Evolutionary conservation across 2,329 filamentous ascomycete genomes (phyloP).

Genomic region (Lachnellula hyalina): DNA sequence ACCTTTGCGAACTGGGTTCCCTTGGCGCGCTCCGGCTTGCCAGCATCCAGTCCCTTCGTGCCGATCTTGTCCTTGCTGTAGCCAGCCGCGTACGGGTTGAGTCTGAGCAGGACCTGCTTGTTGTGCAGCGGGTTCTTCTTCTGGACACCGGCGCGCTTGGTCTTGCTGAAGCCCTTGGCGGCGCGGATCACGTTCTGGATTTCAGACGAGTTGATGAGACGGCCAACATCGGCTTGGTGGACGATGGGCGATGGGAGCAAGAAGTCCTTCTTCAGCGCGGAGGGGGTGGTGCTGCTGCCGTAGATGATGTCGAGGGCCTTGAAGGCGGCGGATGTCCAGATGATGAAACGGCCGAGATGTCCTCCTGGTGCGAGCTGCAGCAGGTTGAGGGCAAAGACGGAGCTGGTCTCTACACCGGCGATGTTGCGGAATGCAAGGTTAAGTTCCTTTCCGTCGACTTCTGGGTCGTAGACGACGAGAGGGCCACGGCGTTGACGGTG

Average conservation of each 20-base stretch:
- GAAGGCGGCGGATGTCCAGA: slow-evolving; percentile 98
- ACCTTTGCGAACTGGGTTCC: slow-evolving; percentile 35
- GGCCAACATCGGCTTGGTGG: slow-evolving; percentile 88
- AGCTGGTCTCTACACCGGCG: slow-evolving; percentile 92
- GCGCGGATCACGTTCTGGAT: slow-evolving; percentile 92
- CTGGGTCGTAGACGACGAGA: slow-evolving; percentile 95
- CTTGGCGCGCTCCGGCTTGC: slow-evolving; percentile 48
- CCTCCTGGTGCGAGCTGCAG: slow-evolving; percentile 98
- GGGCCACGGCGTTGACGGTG: slow-evolving; percentile 97
- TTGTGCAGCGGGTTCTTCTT: slow-evolving; percentile 99
- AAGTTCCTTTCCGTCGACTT: slow-evolving; percentile 91
- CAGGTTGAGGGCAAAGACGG: slow-evolving; percentile 92
- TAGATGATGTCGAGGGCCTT: slow-evolving; percentile 96
- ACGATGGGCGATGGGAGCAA: slow-evolving; percentile 89
- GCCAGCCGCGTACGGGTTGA: slow-evolving; percentile 94
- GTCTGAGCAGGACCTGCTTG: slow-evolving; percentile 96
- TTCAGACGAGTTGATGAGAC: slow-evolving; percentile 99
- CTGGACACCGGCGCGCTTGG: slow-evolving; percentile 87
- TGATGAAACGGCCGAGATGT: slow-evolving; percentile 96
- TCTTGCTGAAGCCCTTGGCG: slow-evolving; percentile 82
- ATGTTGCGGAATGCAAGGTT: slow-evolving; percentile 97
- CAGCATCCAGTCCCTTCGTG: slow-evolving; percentile 57
- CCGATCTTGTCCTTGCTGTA: slow-evolving; percentile 85
- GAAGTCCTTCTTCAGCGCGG: slow-evolving; percentile 98
- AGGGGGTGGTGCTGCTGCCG: slow-evolving; percentile 83